phyloP scores from a whole-genome alignment of 345 rosid species.

The Hibiscus mutabilis region DNA sequence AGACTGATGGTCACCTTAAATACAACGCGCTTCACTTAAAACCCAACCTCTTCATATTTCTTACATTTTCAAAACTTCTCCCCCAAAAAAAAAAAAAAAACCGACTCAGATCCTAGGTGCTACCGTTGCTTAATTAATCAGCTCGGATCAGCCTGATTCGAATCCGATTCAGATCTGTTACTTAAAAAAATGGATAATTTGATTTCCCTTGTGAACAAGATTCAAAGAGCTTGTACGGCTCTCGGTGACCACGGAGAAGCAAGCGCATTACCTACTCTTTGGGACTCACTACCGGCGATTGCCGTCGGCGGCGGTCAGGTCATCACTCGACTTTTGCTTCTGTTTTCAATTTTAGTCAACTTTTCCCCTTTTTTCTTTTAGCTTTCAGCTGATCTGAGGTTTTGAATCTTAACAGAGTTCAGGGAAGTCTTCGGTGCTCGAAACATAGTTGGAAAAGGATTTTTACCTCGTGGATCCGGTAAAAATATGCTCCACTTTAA shows the following conservation, averaged over 20 bases:
- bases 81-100: background rate
- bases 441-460: conserved; percentile 93
- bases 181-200: conserved; percentile 70
- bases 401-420: conserved; percentile 57
- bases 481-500: conserved; percentile 4
- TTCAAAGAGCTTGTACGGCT: conserved; percentile 99
- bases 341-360: conserved; percentile 15
- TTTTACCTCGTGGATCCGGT: conserved; percentile 99
- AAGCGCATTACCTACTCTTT: conserved; percentile 85
- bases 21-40: conserved; percentile 2
- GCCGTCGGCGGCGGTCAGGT: conserved; percentile 99
- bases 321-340: background rate
- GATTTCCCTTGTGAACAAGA: conserved; percentile 87
- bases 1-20: no score
- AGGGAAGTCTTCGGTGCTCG: conserved; percentile 97
- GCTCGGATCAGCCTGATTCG: conserved; percentile 18
- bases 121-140: background rate
- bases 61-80: conserved; percentile 13
- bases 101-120: background rate
- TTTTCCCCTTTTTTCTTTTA: background rate
- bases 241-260: conserved; percentile 96
- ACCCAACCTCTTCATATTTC: background rate
- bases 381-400: background rate
- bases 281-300: conserved; percentile 95
- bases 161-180: conserved; percentile 11